These are phyloP conservation scores for Solanum hybrid DNA, from an alignment of 305 asterid genomes.

Conservation along the genomic window DNA sequence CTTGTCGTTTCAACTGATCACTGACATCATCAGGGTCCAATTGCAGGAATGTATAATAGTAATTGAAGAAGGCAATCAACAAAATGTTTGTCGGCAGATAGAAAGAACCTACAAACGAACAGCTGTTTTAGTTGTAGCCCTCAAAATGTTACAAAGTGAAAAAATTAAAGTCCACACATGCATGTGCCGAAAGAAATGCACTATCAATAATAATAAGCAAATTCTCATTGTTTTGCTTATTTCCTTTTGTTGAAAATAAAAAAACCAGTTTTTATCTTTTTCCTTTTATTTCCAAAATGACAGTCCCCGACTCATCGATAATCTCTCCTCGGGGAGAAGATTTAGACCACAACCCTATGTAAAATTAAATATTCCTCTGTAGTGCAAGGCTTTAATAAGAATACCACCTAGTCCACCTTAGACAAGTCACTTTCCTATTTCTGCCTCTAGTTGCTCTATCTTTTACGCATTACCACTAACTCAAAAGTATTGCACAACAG, in stretches of 20 bases:
- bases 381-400: not conserved
- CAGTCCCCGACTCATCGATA: not conserved
- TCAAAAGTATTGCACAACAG: not conserved
- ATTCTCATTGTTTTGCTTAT: not conserved
- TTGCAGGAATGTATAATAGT: constrained; percentile 93
- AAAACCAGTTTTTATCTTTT: not conserved
- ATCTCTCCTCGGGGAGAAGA: not conserved
- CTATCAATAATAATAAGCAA: not conserved
- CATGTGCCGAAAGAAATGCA: not conserved
- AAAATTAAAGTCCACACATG: not conserved
- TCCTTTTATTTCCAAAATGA: not conserved
- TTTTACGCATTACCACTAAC: not conserved
- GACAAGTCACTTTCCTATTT: not conserved
- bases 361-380: not conserved
- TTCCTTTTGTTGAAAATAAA: not conserved
- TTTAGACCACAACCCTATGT: not conserved
- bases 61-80: constrained; percentile 92
- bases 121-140: constrained; percentile 8
- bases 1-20: constrained; percentile 95
- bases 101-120: constrained; percentile 53
- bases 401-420: not conserved
- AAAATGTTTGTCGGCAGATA: constrained; percentile 80
- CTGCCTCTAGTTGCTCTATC: not conserved
- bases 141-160: not conserved
- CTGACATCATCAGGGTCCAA: constrained; percentile 95